Evolutionary conservation across 2,329 filamentous ascomycete species (phyloP), one percentile per base, ranked within the genome.

Genomic region (Neocucurbitaria cava): DNA sequence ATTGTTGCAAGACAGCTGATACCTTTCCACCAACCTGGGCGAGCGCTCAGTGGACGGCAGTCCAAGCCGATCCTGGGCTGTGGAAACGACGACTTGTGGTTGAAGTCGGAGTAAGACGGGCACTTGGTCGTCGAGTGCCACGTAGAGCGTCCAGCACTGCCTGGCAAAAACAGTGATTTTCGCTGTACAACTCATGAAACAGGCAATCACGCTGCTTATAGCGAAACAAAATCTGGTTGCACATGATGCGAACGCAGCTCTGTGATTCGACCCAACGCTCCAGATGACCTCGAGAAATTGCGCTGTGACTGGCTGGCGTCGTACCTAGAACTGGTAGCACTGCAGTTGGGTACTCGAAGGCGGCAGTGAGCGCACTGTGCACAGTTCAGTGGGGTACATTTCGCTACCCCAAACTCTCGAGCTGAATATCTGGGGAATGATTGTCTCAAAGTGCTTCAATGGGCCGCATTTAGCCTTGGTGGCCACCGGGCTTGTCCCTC

Each of bases 111-210:
- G 40, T 21, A 50, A 54, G 49, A 49, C 56, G 59, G 55, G 56
- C 48, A 62, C 41, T 58, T 30, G 56, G 47, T 54, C 38, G 52
- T 50, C 38, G 42, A 60, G 58, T 61, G 62, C 64, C 64, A 67
- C 68, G 64, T 63, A 62, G 52, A 61, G 44, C 31, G 46, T 43
- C 51, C 56, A 59, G 48, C 39, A 56, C 53, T 61, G 58, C 51
- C 63, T 59, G 58, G 51, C 55, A 50, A 55, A 26, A 54, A 54
- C 46, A 40, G 47, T 66, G 62, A 64, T 64, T 49, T 61, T 61
- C 63, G 63, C 65, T 74, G 73, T 74, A 74, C 72, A 76, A 72
- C 70, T 67, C 71, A 74, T 73, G 72, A 75, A 74, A 75, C 70
- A 68, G 55, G 65, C 54, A 58, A 69, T 74, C 68, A 74, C 62